Conservation (phyloP, 2,329 filamentous ascomycete species). For the Ceratocystis eucalypticola region DNA sequence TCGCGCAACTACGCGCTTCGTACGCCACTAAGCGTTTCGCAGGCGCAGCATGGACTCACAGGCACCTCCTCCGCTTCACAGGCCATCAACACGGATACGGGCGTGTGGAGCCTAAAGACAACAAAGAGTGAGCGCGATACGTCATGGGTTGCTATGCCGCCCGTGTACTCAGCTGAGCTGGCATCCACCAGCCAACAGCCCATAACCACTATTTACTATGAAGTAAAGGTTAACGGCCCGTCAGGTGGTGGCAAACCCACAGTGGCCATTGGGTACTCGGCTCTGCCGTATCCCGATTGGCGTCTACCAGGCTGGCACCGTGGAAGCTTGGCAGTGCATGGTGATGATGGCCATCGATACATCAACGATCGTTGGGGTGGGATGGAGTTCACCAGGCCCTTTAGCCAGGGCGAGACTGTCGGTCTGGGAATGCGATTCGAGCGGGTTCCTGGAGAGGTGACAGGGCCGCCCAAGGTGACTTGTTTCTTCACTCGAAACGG, state of each 20-base stretch:
- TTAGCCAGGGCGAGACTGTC: conserved; percentile 50
- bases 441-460: conserved; percentile 25
- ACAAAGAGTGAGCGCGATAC: conserved; percentile 40
- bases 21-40: background rate
- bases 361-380: conserved; percentile 65
- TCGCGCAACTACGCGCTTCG: conserved; percentile 41
- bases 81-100: conserved; percentile 29
- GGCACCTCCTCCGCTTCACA: conserved; percentile 34
- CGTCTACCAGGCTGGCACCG: conserved; percentile 72
- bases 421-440: conserved; percentile 57
- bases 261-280: conserved; percentile 56
- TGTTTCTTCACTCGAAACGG: conserved; percentile 63
- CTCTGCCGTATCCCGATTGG: conserved; percentile 64
- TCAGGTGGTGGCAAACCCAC: conserved; percentile 24
- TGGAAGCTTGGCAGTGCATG: conserved; percentile 60
- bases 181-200: conserved; percentile 21
- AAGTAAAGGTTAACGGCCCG: conserved; percentile 43
- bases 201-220: conserved; percentile 49
- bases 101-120: conserved; percentile 38
- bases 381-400: conserved; percentile 50
- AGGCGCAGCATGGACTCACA: conserved; percentile 32
- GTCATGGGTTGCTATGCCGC: conserved; percentile 53
- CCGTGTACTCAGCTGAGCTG: conserved; percentile 49
- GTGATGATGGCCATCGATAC: conserved; percentile 64
- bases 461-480: conserved; percentile 35